Conservation (phyloP, 768 basidiomycete genomes). For the Auriscalpium microsporum region DNA sequence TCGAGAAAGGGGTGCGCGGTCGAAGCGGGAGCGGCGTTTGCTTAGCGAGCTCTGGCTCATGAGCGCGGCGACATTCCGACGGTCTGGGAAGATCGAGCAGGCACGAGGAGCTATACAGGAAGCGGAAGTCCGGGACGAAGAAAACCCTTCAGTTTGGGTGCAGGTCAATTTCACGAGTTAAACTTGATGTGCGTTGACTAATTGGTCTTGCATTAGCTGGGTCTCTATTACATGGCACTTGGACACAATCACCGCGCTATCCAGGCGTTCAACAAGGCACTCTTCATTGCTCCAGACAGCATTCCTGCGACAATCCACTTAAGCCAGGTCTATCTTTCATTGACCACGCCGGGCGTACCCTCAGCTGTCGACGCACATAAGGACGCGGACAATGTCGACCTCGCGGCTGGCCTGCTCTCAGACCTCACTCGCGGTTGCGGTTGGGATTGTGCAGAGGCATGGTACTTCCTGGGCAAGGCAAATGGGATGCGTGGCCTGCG, state of each 20-base stretch:
- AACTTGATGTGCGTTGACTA: background rate
- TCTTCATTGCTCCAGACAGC: conserved; percentile 80
- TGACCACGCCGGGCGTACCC: conserved; percentile 17
- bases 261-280: conserved; percentile 75
- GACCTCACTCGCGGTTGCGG: conserved; percentile 71
- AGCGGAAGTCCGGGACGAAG: conserved; percentile 82
- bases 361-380: background rate
- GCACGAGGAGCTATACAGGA: conserved; percentile 88
- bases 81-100: conserved; percentile 85
- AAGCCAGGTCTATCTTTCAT: conserved; percentile 59
- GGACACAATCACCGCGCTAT: conserved; percentile 53
- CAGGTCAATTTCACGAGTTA: conserved; percentile 48
- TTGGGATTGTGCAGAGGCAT: conserved; percentile 92
- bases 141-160: conserved; percentile 88
- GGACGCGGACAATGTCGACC: conserved; percentile 49
- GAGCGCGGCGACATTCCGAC: conserved; percentile 88
- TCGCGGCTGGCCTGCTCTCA: conserved; percentile 74
- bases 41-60: conserved; percentile 88
- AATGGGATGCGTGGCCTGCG: conserved; percentile 67
- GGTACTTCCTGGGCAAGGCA: conserved; percentile 85
- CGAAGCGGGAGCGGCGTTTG: conserved; percentile 51
- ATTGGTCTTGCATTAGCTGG: conserved; percentile 40
- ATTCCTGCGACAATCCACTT: conserved; percentile 73
- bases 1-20: conserved; percentile 25
- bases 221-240: conserved; percentile 59